Evolutionary conservation across 768 basidiomycete genomes (phyloP), one percentile per base, ranked within the genome.

Genomic region (Hygrocybe punicea): DNA sequence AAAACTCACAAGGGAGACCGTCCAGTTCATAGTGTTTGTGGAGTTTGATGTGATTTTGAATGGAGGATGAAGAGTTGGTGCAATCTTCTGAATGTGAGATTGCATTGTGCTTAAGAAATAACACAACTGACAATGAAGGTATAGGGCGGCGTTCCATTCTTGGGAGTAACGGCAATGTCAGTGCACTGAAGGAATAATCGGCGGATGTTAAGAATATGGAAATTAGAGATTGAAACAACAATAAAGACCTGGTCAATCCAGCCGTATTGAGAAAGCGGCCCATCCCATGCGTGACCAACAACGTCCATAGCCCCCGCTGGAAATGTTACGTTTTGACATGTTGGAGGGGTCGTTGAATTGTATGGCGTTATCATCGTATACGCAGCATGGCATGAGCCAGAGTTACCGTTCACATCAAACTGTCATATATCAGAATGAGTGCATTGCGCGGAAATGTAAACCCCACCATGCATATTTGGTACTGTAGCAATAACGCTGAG

Each of bases 381-480:
- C 0, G 76, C 73, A 3, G 65, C 78, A 67, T 85, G 81, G 62
- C 85, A 86, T 13, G 84, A 84, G 19, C 85, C 84, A 1, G 82
- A 77, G 58, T 78, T 79, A 6, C 83, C 83, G 35, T 78, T 78
- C 42, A 67, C 75, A 60, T 83, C 84, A 56, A 84, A 82, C 83
- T 84, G 46, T n/a, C 23, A n/a, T 14, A 1, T 40, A 54, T 51
- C 35, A 45, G 10, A 46, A 37, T 35, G n/a, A 17, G 17, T 25
- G 19, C 48, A 36, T 14, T 34, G n/a, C 14, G 8, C 3, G 8
- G 16, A 19, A 25, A 33, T 37, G 35, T 1, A 33, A 36, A 37
- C 21, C 74, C 51, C 42, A 84, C 83, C 84, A 86, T 85, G 73
- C 84, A 86, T 62, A 84, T 81, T 73, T 85, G 83, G 66, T 83